phyloP scores from a whole-genome alignment of 2,329 filamentous ascomycete genomes.

The Hymenoscyphus albidus region DNA sequence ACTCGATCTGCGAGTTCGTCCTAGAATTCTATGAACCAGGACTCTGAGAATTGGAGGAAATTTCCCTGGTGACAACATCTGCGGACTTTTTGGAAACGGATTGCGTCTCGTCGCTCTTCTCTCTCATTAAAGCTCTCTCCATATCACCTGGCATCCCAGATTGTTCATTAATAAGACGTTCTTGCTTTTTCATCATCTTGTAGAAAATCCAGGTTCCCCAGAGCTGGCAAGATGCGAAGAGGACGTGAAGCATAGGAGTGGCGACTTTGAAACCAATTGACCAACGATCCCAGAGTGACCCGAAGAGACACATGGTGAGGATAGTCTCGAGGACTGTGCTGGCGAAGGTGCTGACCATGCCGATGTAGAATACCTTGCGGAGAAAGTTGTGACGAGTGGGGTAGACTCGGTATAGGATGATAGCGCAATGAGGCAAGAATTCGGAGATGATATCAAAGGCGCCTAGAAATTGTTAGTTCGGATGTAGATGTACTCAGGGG shows the following conservation, averaged over 20 bases:
- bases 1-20: not conserved
- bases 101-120: not conserved
- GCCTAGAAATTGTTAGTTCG: constrained; percentile 31
- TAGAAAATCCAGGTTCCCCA: constrained; percentile 42
- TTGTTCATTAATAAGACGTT: constrained; percentile 14
- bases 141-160: not conserved
- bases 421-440: constrained; percentile 44
- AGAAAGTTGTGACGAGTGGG: constrained; percentile 39
- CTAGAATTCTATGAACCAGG: not conserved
- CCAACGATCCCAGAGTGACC: constrained; percentile 41
- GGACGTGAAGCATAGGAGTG: constrained; percentile 41
- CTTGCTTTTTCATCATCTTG: constrained; percentile 37
- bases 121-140: not conserved
- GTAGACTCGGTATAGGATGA: constrained; percentile 43
- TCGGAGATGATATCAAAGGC: constrained; percentile 45
- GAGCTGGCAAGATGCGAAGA: constrained; percentile 42
- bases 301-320: constrained; percentile 43
- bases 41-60: not conserved
- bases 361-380: constrained; percentile 37
- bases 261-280: constrained; percentile 41
- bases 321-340: constrained; percentile 42
- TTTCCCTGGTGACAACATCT: not conserved
- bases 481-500: not conserved
- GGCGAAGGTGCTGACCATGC: constrained; percentile 37
- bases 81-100: not conserved